Evolutionary conservation across 2,329 filamentous ascomycete genomes (phyloP), one percentile per base, ranked within the genome.

Genomic region (Emergomyces pasteurianus): DNA sequence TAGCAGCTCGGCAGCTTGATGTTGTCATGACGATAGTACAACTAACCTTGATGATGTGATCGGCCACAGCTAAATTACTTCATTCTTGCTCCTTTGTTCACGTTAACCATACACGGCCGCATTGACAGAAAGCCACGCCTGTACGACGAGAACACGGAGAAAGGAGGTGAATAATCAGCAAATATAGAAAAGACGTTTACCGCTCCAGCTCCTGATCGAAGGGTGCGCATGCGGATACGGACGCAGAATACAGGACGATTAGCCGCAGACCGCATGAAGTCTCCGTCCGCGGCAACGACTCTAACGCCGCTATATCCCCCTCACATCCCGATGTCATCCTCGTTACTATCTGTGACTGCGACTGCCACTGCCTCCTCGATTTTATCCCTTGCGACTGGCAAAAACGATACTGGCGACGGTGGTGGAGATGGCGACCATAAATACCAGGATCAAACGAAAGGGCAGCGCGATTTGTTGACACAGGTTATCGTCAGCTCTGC

Each of bases 401-500:
- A 66, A 66, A 31, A 64, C 65, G 40, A 63, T 65, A 31, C 63
- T 61, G 23, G 56, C 6, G 58, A 54, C 18, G 53, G 56, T 14
- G 60, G 49, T 23, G 65, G 68, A n/a, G 65, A 63, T 21, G 63
- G 64, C 34, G 61, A 62, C 26, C 67, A 63, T 31, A 65, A 61
- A 43, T 74, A 69, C 68, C 65, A 61, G 38, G 70, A 73, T 61
- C 74, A 72, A 62, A 65, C 68, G 14, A 66, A 64, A 58, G 66
- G 69, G 14, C 72, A 71, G 60, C 73, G 75, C 57, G 75, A 78
- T 67, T 64, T 77, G 62, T 73, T 72, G 57, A 77, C 76, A 18
- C 77, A 79, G 62, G 70, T 78, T 34, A 71, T 75, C 54, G 72
- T 79, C 40, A 78, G 76, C 61, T 69, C 70, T n/a, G 68, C 69